Base-by-base conservation (phyloP, 2,329 filamentous ascomycete species). In the Penicillium sp. region DNA sequence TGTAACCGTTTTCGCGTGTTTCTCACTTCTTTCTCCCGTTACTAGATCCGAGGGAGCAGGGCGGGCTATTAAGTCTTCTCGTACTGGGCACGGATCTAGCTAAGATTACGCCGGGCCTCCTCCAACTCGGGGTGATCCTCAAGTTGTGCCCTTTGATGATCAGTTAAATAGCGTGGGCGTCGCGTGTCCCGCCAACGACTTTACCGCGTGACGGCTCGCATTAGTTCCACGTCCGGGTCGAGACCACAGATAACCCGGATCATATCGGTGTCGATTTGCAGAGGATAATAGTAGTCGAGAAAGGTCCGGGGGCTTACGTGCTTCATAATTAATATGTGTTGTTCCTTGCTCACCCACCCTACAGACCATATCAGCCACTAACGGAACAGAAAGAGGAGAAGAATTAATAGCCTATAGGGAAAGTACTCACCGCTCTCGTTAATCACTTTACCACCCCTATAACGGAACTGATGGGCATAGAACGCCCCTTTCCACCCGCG, bases 1-100 rank as follows among this genome's bases (percentile, higher is more conserved):
- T 55, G 22, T 43, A 66, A 46, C 36, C 55, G 41, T 59, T 58
- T 51, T 50, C 52, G 49, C 16, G 58, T 66, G 46, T 68, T 66
- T 50, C 36, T 62, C 37, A 66, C 35, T 43, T 65, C 54, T 49
- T 62, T 62, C 55, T 66, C 41, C 16, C 2, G 49, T 49, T 61
- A 33, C 16, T 57, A 4, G 37, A 63, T 50, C 19, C 53, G 33
- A 27, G 22, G 33, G 22, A 60, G 58, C n/a, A 63, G 44, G 22
- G 51, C 33, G 7, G 43, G 56, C 56, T 61, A 6, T 22, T 60
- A 18, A 13, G 56, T 53, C 55, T 63, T 49, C 24, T 49, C 19
- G 9, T 43, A 22, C 22, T 43, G 4, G 40, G 10, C 10, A 24
- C 10, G 10, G 6, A 43, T 43, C 40, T 22, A 1, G 6, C 40